These are phyloP conservation scores for Petunia secreta DNA, from an alignment of 257 asterid genomes.

Conservation along the genomic window DNA sequence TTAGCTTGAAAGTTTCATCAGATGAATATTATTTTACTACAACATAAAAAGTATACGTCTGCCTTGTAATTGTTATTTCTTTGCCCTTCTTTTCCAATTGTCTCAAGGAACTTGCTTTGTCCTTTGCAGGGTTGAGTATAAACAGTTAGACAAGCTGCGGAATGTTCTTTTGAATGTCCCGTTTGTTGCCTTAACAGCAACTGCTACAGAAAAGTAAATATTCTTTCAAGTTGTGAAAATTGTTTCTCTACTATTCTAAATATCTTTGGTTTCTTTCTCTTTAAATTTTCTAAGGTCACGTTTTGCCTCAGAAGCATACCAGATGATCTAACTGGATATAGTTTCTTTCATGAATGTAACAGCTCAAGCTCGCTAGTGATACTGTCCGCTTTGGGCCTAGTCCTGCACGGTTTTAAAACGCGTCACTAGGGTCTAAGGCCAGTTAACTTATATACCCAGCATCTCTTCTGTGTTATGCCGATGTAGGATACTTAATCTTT, in stretches of 20 bases:
- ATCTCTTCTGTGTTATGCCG: too few relatives aligned
- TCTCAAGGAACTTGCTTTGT: slow-evolving; percentile 24
- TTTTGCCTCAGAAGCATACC: slow-evolving; percentile 5
- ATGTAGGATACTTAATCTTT: too few relatives aligned
- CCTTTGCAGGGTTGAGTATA: slow-evolving; percentile 79
- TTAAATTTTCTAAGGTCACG: not conserved
- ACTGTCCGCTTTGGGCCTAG: too few relatives aligned
- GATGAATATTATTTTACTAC: not conserved
- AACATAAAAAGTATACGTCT: not conserved
- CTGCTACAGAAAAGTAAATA: slow-evolving; percentile 93
- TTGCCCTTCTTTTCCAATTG: slow-evolving; percentile 24
- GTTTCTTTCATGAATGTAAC: not conserved
- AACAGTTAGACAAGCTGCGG: slow-evolving; percentile 78
- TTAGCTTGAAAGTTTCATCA: not conserved
- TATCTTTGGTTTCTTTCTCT: not conserved
- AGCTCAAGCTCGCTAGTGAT: too few relatives aligned
- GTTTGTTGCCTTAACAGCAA: slow-evolving; percentile 88
- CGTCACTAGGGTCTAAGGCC: too few relatives aligned
- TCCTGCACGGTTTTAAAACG: too few relatives aligned
- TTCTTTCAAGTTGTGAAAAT: slow-evolving; percentile 14
- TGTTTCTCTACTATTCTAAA: not conserved
- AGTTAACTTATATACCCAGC: too few relatives aligned
- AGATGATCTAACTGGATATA: slow-evolving; percentile 1
- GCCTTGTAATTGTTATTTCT: slow-evolving; percentile 6
- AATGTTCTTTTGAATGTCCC: slow-evolving; percentile 70